Evolutionary conservation across 768 basidiomycete genomes (phyloP), one percentile per base, ranked within the genome.

Genomic region (Pleurotus sapidus): DNA sequence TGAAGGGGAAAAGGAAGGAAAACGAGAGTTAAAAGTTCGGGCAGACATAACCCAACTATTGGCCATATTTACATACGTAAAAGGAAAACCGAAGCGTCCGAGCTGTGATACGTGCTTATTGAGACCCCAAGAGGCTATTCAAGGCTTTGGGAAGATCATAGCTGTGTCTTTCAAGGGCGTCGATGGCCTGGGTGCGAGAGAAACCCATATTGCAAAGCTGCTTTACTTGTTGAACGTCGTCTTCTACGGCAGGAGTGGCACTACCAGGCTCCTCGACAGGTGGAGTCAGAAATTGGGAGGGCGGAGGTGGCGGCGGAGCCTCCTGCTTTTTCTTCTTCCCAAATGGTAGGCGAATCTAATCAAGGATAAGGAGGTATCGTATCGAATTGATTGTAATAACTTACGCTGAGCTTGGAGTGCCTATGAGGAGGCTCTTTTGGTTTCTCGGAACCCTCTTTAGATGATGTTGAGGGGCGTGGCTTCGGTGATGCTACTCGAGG

Each of bases 131-230:
- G n/a, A 62, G 40, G 42, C 55, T 57, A 40, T 62, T 62, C 30
- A 62, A 46, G 6, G 61, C 61, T 34, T 42, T 50, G 18, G 37
- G 86, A 38, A 96, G 81, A 68, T 95, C 88, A 65, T 96, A 97
- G 56, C 84, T 86, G 66, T 89, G 78, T 57, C 82, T 86, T 70
- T 96, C 95, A 5, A 98, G 77, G 11, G 95, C 93, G 11, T 80
- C 80, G 5, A 98, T 83, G 0, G 93, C 91, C 67, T 95, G 87
- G 14, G 76, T 70, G 42, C 95, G 83, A 60, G 82, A 87, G 77
- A 98, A 98, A 23, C 96, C 96, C 95, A 98, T 97, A 17, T 80
- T 82, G 47, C 85, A 86, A 40, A 98, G 75, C 66, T 89, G 86
- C 65, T 86, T 90, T 18, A 95, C 89, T 1, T 86, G 74, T 60